A percentile compares a stretch with the other conserved stretches of the same genome.
These are phyloP conservation scores for Paramecium pentaurelia DNA, from an alignment of 73 alveolate genomes.

Conservation along the genomic window DNA sequence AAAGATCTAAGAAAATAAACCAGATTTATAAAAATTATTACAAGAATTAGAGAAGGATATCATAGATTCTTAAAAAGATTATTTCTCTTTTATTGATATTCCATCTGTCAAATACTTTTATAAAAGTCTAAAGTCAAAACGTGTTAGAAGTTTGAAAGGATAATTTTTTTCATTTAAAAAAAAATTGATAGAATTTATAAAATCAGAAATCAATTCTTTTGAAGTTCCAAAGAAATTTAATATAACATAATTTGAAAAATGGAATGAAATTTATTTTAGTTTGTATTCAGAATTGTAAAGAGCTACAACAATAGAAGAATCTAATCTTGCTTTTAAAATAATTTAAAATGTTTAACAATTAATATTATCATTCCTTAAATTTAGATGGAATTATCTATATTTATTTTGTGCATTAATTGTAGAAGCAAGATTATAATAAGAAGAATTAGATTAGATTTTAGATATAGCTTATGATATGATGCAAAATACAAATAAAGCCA, in stretches of 20 bases:
- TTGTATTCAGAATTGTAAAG: background rate
- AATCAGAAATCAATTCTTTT: background rate
- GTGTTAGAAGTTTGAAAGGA: background rate
- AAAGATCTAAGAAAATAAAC: background rate
- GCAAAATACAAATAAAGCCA: background rate
- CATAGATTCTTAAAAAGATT: background rate
- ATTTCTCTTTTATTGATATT: background rate
- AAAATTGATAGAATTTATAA: background rate
- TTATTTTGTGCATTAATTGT: constrained; percentile 7
- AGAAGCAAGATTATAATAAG: background rate
- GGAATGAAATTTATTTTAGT: background rate
- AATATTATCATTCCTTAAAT: background rate
- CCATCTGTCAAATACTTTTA: background rate
- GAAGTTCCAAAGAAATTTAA: background rate
- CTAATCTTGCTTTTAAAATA: background rate
- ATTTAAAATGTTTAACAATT: background rate
- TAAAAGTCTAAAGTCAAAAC: background rate
- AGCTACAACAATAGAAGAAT: background rate
- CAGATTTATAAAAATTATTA: background rate
- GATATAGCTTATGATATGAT: background rate
- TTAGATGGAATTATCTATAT: background rate
- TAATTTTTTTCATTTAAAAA: background rate
- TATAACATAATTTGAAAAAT: background rate
- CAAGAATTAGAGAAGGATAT: background rate
- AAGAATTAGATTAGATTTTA: background rate